Evolutionary conservation across 768 basidiomycete species (phyloP), one percentile per base, ranked within the genome.

Genomic region (Termitomyces sp.): DNA sequence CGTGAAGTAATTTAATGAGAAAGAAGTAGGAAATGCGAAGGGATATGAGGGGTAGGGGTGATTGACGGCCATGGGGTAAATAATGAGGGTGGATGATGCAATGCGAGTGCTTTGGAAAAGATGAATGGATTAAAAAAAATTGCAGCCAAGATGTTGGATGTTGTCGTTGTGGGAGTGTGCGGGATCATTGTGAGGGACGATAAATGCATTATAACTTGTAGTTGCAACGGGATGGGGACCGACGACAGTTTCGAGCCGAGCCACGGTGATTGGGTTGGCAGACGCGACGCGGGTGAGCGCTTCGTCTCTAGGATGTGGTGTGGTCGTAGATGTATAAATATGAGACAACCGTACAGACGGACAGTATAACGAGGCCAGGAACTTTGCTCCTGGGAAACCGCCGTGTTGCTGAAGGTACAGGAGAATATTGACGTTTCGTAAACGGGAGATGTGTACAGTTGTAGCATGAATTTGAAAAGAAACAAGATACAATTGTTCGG

Each of bases 391-490:
- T 49, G 15, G n/a, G 33, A 43, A 47, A 54, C 42, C 15, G 35
- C 40, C 46, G 50, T 36, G 53, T 56, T 53, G 46, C 9, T 43
- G 54, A 52, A 52, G 47, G 52, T 49, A 49, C 35, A 29, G 33
- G 57, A 42, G 35, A 43, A 16, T 15, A 47, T 52, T 23, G 43
- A 52, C 31, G 46, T 20, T 39, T 55, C 41, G 54, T 55, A 55
- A 31, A 49, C 39, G 46, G 25, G 27, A 42, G 47, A 55, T 18
- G n/a, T 56, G 51, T 59, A 59, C 58, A 59, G 25, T 56, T 49
- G 42, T 59, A 56, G 54, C 39, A 50, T 59, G 50, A 31, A 40
- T 55, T 56, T 44, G 35, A 44, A 50, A 38, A 50, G 39, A 55
- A n/a, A 51, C 33, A 56, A 52, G 43, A 29, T 31, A 55, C 54